Percentiles rank a stretch among this genome's conserved stretches.
Conservation (phyloP, 208 protist genomes). For the Trichomonas vaginalis region DNA sequence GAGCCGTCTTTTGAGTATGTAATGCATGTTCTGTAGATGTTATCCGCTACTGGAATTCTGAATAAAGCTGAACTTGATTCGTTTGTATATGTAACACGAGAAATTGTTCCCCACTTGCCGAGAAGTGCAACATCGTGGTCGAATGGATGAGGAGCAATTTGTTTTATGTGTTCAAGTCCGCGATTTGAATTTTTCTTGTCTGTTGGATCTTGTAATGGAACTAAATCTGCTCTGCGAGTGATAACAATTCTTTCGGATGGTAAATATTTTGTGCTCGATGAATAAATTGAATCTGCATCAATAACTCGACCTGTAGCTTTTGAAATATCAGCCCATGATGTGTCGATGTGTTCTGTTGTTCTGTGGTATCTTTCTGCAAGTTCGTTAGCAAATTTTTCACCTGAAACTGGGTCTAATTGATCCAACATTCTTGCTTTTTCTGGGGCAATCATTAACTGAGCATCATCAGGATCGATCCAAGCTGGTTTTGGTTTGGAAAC, state of each 20-base stretch:
- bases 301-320: neutral
- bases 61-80: neutral
- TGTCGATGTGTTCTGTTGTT: neutral
- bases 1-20: neutral
- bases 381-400: neutral
- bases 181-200: neutral
- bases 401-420: neutral
- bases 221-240: neutral
- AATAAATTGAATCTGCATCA: neutral
- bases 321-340: neutral
- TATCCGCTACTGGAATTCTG: neutral
- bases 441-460: neutral
- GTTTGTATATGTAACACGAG: neutral
- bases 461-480: slow-evolving; percentile 6
- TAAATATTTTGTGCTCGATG: neutral
- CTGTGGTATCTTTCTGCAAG: neutral
- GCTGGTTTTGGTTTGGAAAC: neutral
- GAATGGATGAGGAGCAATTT: neutral
- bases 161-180: neutral
- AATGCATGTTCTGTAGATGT: neutral
- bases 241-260: neutral
- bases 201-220: neutral
- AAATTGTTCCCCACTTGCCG: neutral
- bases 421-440: neutral
- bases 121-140: neutral